Evolutionary conservation across 768 basidiomycete species (phyloP), one percentile per base, ranked within the genome.

Genomic region (Leucocoprinus birnbaumii): DNA sequence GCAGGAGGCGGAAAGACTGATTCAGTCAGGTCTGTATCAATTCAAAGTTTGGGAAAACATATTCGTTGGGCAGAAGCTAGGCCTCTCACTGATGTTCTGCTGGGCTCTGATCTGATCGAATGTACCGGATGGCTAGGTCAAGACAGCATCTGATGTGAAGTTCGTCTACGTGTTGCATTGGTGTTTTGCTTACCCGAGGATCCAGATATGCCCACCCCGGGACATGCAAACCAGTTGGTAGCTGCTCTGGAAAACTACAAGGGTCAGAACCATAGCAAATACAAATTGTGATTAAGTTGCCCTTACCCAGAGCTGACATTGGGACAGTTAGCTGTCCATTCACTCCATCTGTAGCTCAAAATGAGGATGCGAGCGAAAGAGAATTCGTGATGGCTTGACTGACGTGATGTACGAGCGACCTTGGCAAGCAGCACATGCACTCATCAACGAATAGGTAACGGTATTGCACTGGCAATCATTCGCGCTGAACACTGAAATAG

Each of bases 191-290:
- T 62, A 78, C 76, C 61, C 71, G 65, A 19, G 86, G 77, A 53
- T 83, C 76, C 31, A 80, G 67, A 57, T 79, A 87, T 11, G 85
- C 85, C 85, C 85, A 87, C 10, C 75, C 76, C 8, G 84, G 85
- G 18, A 87, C 73, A 10, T 71, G 67, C 1, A 79, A 72, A 8
- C 75, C 77, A 0, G 61, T 56, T 2, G 85, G 85, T 46, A 86
- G 66, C n/a, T 66, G 61, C 13, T 68, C 49, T 0, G 82, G 78
- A 57, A 70, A 85, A n/a, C 81, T 81, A 40, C 22, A 22, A 40
- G 43, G 40, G 2, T 24, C 3, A 25, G 50, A 22, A 27, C 19
- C 7, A 51, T 10, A 37, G n/a, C 9, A 22, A n/a, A 22, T 26
- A 26, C 25, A 21, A 14, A n/a, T 14, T n/a, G 24, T 22, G 38